Base-by-base conservation (phyloP, 352 stramenopile genomes). In the Halophytophthora polymorphica region DNA sequence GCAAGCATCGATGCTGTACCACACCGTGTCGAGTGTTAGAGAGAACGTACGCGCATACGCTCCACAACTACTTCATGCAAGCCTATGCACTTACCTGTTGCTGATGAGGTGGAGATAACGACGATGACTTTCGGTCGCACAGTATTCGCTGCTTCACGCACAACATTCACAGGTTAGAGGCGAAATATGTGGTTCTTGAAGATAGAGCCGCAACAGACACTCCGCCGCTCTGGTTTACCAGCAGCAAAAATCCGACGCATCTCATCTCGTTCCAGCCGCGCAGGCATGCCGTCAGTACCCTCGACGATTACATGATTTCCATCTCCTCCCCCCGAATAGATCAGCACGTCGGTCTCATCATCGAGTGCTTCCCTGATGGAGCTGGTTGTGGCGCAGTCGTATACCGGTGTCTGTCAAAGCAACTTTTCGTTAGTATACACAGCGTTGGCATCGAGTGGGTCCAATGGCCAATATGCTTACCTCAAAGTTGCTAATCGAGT, bases 1-100 rank as follows among this genome's bases (percentile, higher is more conserved):
- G 74, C 64, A 57, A 90, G 55, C 45, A 83, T 61, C 55, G 67
- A 66, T 25, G 71, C 79, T 88, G 44, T n/a, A 17, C 44, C 22
- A 15, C 36, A 51, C 8, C 36, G 8, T 48, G 34, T 13, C 25
- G 4, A 17, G 29, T 35, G 35, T 45, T 36, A 50, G 25, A 5
- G 6, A 40, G 1, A 50, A 37, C 18, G 29, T 37, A 44, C 33
- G 36, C 1, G 12, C 39, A 40, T 50, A 47, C 45, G 4, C 33
- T 14, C 33, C 2, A n/a, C 15, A n/a, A 17, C 33, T 17, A 38
- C 6, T 6, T 17, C 13, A 38, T 17, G 33, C 33, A 38, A 38
- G 33, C 29, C 6, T 12, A 46, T 14, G 36, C 12, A 29, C 51
- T 47, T 56, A 78, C 71, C 71, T 57, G 60, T 52, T 36, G 63